Evolutionary conservation across 2,329 filamentous ascomycete genomes (phyloP), one percentile per base, ranked within the genome.

Genomic region (Amylocarpus encephaloides): DNA sequence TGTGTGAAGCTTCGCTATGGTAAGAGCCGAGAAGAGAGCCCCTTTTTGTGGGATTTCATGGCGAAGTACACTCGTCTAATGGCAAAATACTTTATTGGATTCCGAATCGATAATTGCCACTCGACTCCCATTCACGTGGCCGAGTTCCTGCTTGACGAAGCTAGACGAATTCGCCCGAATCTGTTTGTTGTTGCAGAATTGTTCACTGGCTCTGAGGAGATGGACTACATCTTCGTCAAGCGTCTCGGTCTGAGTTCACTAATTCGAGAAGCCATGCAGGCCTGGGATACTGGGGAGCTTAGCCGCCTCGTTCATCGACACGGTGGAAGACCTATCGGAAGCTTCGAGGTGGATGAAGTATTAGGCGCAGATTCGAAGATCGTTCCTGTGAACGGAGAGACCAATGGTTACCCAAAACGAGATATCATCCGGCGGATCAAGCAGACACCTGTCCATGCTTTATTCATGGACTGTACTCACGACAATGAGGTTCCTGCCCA

Each of bases 401-500:
- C 55, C 3, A 64, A 65, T 50, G 58, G 64, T 5, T 57, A 65
- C 11, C 54, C 66, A 12, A 66, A 67, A 10, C 62, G 44, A 52
- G 62, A 63, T 62, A 79, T 87, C 15, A 77, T 95, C 58, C 86
- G 85, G 57, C 85, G 78, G 54, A 91, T 98, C 68, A 88, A 88
- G 58, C 84, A 86, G n/a, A 87, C 83, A 3, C 88, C 91, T 3
- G 86, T 97, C 0, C 91, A 95, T 58, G 93, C 92, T 1, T 73
- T 98, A 1, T 96, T 98, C 70, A 97, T 97, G 90, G 94, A 98
- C 67, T 98, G 94, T 69, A 98, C 94, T 0, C 93, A 98, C 67
- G 93, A 98, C 71, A 98, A 98, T 62, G 92, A 98, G 70, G 86
- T 89, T 2, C 93, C 93, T 0, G 88, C 92, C 1, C 92, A 98